phyloP scores from a whole-genome alignment of 2,329 filamentous ascomycete genomes.

The Mycosphaerella arachidis region DNA sequence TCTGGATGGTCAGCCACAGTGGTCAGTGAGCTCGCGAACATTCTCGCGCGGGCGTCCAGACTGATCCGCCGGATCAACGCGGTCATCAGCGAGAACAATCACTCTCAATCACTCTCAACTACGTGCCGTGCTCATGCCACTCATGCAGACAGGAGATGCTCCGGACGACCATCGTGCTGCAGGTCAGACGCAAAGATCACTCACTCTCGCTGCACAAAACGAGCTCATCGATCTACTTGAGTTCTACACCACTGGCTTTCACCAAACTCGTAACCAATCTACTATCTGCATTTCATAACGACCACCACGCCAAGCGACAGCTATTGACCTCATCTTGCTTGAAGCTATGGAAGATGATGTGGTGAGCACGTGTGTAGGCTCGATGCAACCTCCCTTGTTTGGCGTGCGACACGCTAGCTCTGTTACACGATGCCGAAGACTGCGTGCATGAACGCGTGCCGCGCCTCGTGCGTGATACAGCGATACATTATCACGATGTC shows the following conservation, averaged over 20 bases:
- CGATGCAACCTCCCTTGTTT: neutral
- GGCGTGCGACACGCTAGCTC: neutral
- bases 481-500: neutral
- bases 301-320: neutral
- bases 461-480: constrained; percentile 4
- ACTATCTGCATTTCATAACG: neutral
- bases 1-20: constrained; percentile 9
- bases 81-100: neutral
- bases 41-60: neutral
- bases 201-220: neutral
- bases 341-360: neutral
- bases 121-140: neutral
- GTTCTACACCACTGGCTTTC: neutral
- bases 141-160: neutral
- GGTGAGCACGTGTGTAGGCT: neutral
- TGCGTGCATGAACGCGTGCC: neutral
- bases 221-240: neutral
- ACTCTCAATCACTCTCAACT: too few species aligned
- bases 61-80: neutral
- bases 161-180: neutral
- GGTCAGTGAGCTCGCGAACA: neutral
- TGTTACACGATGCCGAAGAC: neutral
- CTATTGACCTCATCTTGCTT: neutral
- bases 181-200: neutral
- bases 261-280: constrained; percentile 1